Evolutionary conservation across 257 asterid species (phyloP), one percentile per base, ranked within the genome.

Genomic region (Solanum boliviense): DNA sequence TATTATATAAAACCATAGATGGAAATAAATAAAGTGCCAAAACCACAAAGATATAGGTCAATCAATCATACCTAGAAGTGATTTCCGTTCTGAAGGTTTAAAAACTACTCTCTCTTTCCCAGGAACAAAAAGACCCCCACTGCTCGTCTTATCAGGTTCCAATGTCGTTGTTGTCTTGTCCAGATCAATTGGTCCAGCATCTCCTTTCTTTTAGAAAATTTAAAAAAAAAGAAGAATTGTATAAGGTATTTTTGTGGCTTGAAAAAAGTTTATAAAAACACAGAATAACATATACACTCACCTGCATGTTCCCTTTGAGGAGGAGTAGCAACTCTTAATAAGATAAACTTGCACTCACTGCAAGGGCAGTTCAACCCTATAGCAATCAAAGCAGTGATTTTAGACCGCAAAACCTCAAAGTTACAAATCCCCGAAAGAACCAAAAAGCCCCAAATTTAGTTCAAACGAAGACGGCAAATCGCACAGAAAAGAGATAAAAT

Each of bases 61-160:
- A 48, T 18, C 29, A 86, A 44, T 31, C 90, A 79, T 92, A 95
- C 99, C 99, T 90, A 95, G 84, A 84, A 89, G 89, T 3, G 98
- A 96, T 92, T 94, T 96, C 86, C 93, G 89, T 90, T 94, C 98
- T 1, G 93, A 84, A 70, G 93, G 92, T 89, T 93, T 90, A 88
- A 93, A 96, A 60, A 94, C 90, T 12, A 96, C 92, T 90, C 94
- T 89, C 78, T 94, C 98, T 92, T 92, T 94, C 68, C 93, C 98
- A 7, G 94, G 93, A 74, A 92, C 87, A 68, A 89, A 87, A 89
- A 96, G 88, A 81, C 99, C 98, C 13, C 98, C 98, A 39, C 76
- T 67, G 67, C 87, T 76, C 10, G 93, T 79, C 78, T 90, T 90
- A 73, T 95, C 99, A 3, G 98, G 96, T 62, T 92, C 95, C 78